phyloP scores from a whole-genome alignment of 2,329 filamentous ascomycete genomes.

The Aspergillus melleus region DNA sequence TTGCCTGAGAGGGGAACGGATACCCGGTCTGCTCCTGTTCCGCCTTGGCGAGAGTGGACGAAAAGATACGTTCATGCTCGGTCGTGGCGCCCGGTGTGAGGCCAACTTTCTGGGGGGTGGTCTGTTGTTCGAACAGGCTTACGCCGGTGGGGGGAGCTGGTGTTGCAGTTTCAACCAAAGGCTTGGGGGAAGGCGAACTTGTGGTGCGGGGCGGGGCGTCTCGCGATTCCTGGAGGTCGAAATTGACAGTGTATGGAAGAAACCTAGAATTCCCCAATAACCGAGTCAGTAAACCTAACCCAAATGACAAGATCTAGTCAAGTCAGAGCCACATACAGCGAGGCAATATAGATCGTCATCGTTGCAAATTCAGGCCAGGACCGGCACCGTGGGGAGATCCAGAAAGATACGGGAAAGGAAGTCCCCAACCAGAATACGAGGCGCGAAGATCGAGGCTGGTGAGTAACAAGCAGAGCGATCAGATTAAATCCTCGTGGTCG shows the following conservation, averaged over 20 bases:
- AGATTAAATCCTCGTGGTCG: background rate
- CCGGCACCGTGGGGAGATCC: conserved; percentile 9
- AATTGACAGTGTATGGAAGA: conserved; percentile 88
- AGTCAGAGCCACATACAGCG: conserved; percentile 47
- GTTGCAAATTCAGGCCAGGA: conserved; percentile 16
- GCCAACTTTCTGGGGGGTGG: conserved; percentile 21
- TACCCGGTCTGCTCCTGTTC: conserved; percentile 27
- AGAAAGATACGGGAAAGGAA: conserved; percentile 2
- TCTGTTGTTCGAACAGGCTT: conserved; percentile 38
- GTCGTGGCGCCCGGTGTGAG: conserved; percentile 44
- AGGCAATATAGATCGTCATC: conserved; percentile 63
- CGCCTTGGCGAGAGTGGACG: conserved; percentile 23
- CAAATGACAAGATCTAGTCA: background rate
- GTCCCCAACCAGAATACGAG: conserved; percentile 5
- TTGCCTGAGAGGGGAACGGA: conserved; percentile 28
- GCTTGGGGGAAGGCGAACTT: conserved; percentile 27
- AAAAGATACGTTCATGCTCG: conserved; percentile 45
- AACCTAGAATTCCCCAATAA: conserved; percentile 58
- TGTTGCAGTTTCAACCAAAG: conserved; percentile 28
- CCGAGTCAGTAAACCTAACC: background rate
- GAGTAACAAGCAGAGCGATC: background rate
- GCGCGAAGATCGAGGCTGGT: conserved; percentile 1
- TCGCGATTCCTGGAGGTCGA: conserved; percentile 58
- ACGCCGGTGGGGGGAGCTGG: conserved; percentile 24
- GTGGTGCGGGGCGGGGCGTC: conserved; percentile 45